phyloP scores from a whole-genome alignment of 768 basidiomycete genomes.

The Xanthoconium purpureum region DNA sequence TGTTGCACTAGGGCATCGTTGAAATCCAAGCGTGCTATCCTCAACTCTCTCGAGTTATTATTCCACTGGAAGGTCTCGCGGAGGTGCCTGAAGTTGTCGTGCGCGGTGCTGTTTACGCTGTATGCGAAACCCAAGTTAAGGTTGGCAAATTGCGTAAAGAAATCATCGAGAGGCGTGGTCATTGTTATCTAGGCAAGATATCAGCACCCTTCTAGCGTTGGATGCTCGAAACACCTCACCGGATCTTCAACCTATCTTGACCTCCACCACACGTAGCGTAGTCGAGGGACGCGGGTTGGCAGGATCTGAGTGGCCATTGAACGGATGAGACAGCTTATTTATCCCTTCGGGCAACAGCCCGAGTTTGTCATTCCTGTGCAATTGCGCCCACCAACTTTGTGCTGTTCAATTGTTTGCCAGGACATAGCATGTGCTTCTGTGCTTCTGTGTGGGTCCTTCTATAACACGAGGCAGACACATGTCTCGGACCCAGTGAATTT shows the following conservation, averaged over 20 bases:
- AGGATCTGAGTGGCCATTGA: neutral
- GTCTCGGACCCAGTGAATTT: neutral
- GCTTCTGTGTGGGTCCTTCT: neutral
- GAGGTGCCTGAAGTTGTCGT: constrained; percentile 21
- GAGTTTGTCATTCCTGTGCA: constrained; percentile 4
- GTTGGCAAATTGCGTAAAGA: constrained; percentile 21
- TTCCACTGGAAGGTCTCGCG: constrained; percentile 2
- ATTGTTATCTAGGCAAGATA: neutral
- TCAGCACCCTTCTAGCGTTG: neutral
- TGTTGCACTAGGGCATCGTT: constrained; percentile 21
- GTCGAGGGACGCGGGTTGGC: neutral
- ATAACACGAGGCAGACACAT: neutral
- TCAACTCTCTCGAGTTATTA: neutral
- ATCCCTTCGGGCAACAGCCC: neutral
- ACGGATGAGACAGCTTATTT: neutral
- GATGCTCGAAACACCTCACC: neutral
- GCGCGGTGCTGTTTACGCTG: constrained; percentile 7
- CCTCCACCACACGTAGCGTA: neutral
- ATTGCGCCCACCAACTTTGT: neutral
- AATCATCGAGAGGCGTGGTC: constrained; percentile 21
- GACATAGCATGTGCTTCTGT: neutral
- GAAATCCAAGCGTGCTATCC: constrained; percentile 1
- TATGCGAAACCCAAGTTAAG: constrained; percentile 17
- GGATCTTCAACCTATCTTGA: neutral
- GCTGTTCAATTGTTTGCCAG: neutral